phyloP scores from a whole-genome alignment of 2,329 filamentous ascomycete genomes.

The Pestalotiopsis sp. region DNA sequence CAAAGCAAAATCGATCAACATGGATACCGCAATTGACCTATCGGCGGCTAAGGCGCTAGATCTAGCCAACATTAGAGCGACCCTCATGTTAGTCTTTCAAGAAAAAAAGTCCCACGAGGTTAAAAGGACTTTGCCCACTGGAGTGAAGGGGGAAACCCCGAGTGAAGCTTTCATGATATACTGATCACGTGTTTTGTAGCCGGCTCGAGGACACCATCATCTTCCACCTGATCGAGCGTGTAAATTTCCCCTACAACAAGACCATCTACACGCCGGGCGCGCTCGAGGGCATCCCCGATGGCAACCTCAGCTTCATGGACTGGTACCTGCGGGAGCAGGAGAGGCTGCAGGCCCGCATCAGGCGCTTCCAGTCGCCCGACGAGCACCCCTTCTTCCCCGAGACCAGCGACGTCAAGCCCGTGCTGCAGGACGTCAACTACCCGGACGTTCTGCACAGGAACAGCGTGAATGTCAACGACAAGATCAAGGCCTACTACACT shows the following conservation, averaged over 20 bases:
- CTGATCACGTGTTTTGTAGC: constrained; percentile 48
- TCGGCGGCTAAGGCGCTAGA: constrained; percentile 84
- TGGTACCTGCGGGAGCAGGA: constrained; percentile 93
- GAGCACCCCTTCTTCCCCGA: constrained; percentile 97
- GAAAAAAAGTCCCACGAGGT: constrained; percentile 15
- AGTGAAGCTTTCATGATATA: neutral
- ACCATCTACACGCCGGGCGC: constrained; percentile 84
- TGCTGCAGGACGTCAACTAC: constrained; percentile 88
- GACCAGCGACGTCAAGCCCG: constrained; percentile 70
- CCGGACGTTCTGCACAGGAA: constrained; percentile 87
- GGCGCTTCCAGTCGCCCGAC: constrained; percentile 93
- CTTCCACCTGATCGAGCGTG: constrained; percentile 94
- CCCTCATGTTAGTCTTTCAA: constrained; percentile 73
- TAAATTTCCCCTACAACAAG: constrained; percentile 92
- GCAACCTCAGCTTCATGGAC: constrained; percentile 78
- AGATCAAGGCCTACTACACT: constrained; percentile 86
- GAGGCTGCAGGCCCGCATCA: constrained; percentile 86
- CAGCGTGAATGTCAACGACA: constrained; percentile 85
- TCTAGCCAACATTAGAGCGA: constrained; percentile 88
- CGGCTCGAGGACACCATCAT: constrained; percentile 97
- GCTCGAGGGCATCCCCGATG: constrained; percentile 64
- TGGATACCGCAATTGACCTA: constrained; percentile 91
- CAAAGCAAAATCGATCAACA: constrained; percentile 38
- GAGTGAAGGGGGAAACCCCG: no score
- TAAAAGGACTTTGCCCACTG: neutral